These are phyloP conservation scores for Rhodotorula sp. DNA, from an alignment of 1,284 basidiomycete genomes.

Conservation along the genomic window DNA sequence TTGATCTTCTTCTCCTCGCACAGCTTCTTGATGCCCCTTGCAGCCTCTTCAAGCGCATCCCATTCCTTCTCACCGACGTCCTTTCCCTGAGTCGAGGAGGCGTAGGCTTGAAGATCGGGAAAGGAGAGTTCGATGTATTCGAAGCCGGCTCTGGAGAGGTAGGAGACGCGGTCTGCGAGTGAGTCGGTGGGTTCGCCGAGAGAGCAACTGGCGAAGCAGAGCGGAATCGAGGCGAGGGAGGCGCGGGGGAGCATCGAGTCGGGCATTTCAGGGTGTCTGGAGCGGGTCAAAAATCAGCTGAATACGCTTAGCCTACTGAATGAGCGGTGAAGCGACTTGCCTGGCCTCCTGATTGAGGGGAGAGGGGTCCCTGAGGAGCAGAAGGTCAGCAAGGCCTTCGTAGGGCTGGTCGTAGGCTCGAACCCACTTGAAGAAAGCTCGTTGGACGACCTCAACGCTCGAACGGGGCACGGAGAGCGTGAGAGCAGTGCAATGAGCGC, in stretches of 20 bases:
- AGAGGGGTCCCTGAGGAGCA: neutral
- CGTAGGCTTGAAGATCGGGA: constrained; percentile 38
- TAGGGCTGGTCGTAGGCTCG: no score
- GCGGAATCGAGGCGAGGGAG: constrained; percentile 10
- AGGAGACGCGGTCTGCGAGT: constrained; percentile 6
- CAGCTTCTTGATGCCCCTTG: neutral
- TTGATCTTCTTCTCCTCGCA: neutral
- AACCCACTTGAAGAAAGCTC: no score
- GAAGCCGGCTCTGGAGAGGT: constrained; percentile 36
- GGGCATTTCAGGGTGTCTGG: neutral
- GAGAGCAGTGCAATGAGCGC: no score
- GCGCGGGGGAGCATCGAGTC: neutral
- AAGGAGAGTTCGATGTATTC: constrained; percentile 40
- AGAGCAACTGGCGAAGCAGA: constrained; percentile 22
- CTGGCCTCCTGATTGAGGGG: no score
- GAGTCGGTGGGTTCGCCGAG: constrained; percentile 22
- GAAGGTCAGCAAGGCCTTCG: neutral
- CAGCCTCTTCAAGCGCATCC: constrained; percentile 3
- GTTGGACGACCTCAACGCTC: no score
- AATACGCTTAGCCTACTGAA: neutral
- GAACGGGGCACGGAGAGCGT: no score
- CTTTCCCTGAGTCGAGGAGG: neutral
- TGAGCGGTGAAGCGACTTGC: no score
- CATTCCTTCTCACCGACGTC: constrained; percentile 18
- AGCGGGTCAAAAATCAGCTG: no score